These are phyloP conservation scores for Xylaria sp. DNA, from an alignment of 495 filamentous ascomycete genomes.

Conservation along the genomic window DNA sequence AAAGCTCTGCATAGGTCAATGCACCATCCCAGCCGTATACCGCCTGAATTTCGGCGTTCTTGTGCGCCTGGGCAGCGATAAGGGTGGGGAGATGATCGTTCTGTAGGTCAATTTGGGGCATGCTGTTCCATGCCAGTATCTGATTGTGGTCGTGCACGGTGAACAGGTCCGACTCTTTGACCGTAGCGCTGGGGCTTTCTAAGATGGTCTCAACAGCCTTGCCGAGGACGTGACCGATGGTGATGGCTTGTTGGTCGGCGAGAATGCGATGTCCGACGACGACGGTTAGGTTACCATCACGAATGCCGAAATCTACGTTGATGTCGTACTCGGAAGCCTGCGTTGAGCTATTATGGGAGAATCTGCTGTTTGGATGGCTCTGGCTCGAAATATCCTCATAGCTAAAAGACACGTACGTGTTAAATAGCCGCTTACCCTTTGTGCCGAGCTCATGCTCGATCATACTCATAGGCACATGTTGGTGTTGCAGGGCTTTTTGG, in stretches of 20 bases:
- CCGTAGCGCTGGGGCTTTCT: slow-evolving; percentile 40
- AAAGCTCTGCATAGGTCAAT: slow-evolving; percentile 50
- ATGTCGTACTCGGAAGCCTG: slow-evolving; percentile 55
- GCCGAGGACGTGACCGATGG: slow-evolving; percentile 51
- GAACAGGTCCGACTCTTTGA: slow-evolving; percentile 53
- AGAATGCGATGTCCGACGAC: slow-evolving; percentile 55
- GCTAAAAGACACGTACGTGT: slow-evolving; percentile 54
- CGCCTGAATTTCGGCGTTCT: slow-evolving; percentile 49
- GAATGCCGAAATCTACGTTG: slow-evolving; percentile 49
- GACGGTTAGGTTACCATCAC: slow-evolving; percentile 45
- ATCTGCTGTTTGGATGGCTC: slow-evolving; percentile 26
- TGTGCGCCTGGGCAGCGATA: slow-evolving; percentile 41
- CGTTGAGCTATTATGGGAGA: slow-evolving; percentile 47
- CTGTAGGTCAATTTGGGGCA: slow-evolving; percentile 43
- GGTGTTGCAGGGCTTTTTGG: slow-evolving; percentile 44
- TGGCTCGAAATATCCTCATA: slow-evolving; percentile 43
- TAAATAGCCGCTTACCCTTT: slow-evolving; percentile 51
- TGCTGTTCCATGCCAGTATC: slow-evolving; percentile 47
- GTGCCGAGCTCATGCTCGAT: slow-evolving; percentile 53
- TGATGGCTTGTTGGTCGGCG: slow-evolving; percentile 47
- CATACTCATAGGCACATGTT: slow-evolving; percentile 50
- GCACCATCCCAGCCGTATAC: slow-evolving; percentile 55
- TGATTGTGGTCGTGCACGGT: slow-evolving; percentile 52
- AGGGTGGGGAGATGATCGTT: slow-evolving; percentile 46
- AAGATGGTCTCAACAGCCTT: slow-evolving; percentile 52